These are phyloP conservation scores for Chalciporus piperatus DNA, from an alignment of 768 basidiomycete genomes.

Conservation along the genomic window DNA sequence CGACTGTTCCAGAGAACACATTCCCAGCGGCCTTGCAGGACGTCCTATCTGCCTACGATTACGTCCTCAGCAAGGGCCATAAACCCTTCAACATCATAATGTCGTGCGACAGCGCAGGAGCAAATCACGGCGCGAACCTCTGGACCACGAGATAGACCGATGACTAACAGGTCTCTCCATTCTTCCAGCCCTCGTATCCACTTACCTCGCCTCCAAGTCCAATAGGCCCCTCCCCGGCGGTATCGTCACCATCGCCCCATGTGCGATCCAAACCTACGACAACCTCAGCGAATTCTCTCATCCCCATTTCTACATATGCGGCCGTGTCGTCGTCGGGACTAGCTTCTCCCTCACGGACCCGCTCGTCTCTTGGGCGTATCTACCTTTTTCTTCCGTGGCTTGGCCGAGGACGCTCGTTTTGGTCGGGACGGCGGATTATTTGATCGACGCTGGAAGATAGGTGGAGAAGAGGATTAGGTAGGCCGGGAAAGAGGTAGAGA, in stretches of 20 bases:
- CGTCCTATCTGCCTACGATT: slow-evolving; percentile 13
- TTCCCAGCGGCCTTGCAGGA: slow-evolving; percentile 8
- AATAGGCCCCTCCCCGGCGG: slow-evolving; percentile 49
- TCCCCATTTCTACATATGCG: background rate
- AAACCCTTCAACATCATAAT: slow-evolving; percentile 9
- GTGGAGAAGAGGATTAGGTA: slow-evolving; percentile 1
- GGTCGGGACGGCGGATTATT: slow-evolving; percentile 8
- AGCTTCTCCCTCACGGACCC: background rate
- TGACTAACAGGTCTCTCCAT: background rate
- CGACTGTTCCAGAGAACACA: slow-evolving; percentile 6
- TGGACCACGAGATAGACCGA: background rate
- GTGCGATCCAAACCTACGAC: slow-evolving; percentile 10
- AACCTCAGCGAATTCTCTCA: background rate
- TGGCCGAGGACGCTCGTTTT: slow-evolving; percentile 17
- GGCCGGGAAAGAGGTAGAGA: slow-evolving; percentile 1
- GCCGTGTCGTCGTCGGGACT: background rate
- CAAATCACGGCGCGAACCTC: slow-evolving; percentile 8
- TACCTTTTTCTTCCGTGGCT: slow-evolving; percentile 4
- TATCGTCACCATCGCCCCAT: slow-evolving; percentile 56
- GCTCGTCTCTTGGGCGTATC: slow-evolving; percentile 5
- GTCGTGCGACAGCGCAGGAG: slow-evolving; percentile 19
- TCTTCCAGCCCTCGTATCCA: slow-evolving; percentile 9
- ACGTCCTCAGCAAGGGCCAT: slow-evolving; percentile 11
- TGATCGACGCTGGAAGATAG: slow-evolving; percentile 5
- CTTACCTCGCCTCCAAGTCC: slow-evolving; percentile 46